A percentile compares a stretch with the other conserved stretches of the same genome.
These are phyloP conservation scores for Seiridium unicorne DNA, from an alignment of 2,329 filamentous ascomycete genomes.

Conservation along the genomic window DNA sequence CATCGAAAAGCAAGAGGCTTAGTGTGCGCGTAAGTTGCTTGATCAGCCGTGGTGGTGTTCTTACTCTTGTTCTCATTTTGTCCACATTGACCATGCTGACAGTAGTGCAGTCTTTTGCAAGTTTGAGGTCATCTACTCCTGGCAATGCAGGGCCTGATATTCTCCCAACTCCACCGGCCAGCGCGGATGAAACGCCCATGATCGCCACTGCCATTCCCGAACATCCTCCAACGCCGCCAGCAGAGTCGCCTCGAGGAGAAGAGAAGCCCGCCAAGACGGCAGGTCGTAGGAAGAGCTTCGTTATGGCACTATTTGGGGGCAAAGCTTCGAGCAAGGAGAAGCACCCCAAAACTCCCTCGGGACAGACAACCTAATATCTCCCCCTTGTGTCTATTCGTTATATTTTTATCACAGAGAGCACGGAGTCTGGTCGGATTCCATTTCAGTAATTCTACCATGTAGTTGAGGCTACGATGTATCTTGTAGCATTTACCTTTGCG, in stretches of 20 bases:
- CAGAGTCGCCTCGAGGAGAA: slow-evolving; percentile 17
- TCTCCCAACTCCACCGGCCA: slow-evolving; percentile 26
- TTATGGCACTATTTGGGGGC: slow-evolving; percentile 25
- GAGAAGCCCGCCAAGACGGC: slow-evolving; percentile 21
- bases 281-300: slow-evolving; percentile 25
- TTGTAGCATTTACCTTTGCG: too few species aligned
- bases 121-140: slow-evolving; percentile 25
- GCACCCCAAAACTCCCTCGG: not conserved
- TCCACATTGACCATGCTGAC: not conserved
- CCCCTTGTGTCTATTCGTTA: too few species aligned
- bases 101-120: slow-evolving; percentile 25
- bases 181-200: slow-evolving; percentile 23
- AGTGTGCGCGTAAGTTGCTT: slow-evolving; percentile 8
- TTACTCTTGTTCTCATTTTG: not conserved
- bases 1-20: slow-evolving; percentile 15
- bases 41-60: not conserved
- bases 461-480: too few species aligned
- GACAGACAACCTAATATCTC: too few species aligned
- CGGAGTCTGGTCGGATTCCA: not conserved
- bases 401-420: not conserved
- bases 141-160: slow-evolving; percentile 9
- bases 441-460: too few species aligned
- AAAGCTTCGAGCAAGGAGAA: slow-evolving; percentile 9
- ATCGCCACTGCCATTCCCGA: slow-evolving; percentile 23
- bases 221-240: slow-evolving; percentile 18